These are phyloP conservation scores for Forsythia viridissima DNA, from an alignment of 257 asterid genomes.

Conservation along the genomic window DNA sequence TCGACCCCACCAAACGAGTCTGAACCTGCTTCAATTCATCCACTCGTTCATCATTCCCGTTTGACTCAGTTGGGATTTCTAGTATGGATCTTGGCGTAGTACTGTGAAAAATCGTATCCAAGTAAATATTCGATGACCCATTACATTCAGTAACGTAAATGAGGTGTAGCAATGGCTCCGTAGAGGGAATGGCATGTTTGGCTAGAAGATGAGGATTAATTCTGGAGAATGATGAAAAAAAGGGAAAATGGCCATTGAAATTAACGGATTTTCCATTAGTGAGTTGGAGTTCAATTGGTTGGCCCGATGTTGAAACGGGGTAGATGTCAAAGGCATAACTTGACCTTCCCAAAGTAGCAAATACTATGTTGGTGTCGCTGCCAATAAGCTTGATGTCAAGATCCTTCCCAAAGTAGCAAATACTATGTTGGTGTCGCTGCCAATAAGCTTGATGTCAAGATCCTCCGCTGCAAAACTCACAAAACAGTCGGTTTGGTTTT, in stretches of 20 bases:
- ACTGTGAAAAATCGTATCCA: constrained; percentile 42
- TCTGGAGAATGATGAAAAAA: constrained; percentile 38
- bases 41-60: not conserved
- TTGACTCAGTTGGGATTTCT: constrained; percentile 24
- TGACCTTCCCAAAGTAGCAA: constrained; percentile 48
- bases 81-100: constrained; percentile 41
- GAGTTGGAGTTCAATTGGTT: constrained; percentile 47
- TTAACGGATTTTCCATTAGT: constrained; percentile 81
- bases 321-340: too few relatives aligned
- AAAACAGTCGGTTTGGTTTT: too few relatives aligned
- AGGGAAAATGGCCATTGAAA: constrained; percentile 73
- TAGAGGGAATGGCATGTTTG: constrained; percentile 10
- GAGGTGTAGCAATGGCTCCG: constrained; percentile 29
- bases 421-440: constrained; percentile 42
- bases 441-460: constrained; percentile 5
- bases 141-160: constrained; percentile 75
- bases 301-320: too few relatives aligned
- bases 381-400: constrained; percentile 2
- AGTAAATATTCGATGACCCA: constrained; percentile 59
- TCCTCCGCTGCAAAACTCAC: constrained; percentile 6
- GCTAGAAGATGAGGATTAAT: constrained; percentile 26
- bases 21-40: constrained; percentile 36
- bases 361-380: constrained; percentile 46
- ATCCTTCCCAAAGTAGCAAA: constrained; percentile 55
- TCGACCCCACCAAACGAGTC: constrained; percentile 42